Conservation (phyloP, 2,329 filamentous ascomycete genomes). For the Lithohypha guttulata region DNA sequence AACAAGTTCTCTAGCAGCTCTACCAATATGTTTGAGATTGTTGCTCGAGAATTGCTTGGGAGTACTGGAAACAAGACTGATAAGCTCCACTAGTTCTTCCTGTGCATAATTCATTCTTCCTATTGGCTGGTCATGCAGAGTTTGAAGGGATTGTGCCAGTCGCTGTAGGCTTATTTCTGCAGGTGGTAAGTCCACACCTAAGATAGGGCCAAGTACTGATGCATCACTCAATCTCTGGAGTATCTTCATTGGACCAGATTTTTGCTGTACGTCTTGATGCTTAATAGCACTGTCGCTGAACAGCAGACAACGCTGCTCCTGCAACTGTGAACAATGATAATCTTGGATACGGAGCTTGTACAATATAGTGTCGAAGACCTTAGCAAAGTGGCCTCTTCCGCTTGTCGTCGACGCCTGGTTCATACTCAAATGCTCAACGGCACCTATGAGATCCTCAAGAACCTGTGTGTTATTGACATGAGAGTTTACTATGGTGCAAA, state of each 20-base stretch:
- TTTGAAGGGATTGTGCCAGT: conserved; percentile 4
- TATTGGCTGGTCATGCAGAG: conserved; percentile 13
- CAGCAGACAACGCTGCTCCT: too few relatives aligned
- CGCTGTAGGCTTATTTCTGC: not conserved
- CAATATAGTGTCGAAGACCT: conserved; percentile 5
- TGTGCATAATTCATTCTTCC: conserved; percentile 15
- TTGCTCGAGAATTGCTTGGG: conserved; percentile 4
- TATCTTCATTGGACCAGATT: conserved; percentile 1
- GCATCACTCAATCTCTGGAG: not conserved
- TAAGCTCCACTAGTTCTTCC: conserved; percentile 14
- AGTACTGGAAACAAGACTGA: conserved; percentile 8
- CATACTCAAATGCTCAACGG: conserved; percentile 4
- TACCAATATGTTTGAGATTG: conserved; percentile 1
- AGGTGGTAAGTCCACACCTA: not conserved
- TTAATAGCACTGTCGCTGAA: too few relatives aligned
- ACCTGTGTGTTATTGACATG: conserved; percentile 24
- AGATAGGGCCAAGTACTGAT: too few relatives aligned
- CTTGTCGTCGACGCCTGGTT: not conserved
- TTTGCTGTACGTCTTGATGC: too few relatives aligned
- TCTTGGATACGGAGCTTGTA: not conserved
- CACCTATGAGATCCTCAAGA: not conserved
- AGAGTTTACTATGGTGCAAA: conserved; percentile 28
- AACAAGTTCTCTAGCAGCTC: conserved; percentile 9
- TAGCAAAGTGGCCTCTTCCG: conserved; percentile 1
- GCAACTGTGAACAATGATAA: too few relatives aligned